Evolutionary conservation across 257 asterid species (phyloP).

Genomic region (Ilex asprella): DNA sequence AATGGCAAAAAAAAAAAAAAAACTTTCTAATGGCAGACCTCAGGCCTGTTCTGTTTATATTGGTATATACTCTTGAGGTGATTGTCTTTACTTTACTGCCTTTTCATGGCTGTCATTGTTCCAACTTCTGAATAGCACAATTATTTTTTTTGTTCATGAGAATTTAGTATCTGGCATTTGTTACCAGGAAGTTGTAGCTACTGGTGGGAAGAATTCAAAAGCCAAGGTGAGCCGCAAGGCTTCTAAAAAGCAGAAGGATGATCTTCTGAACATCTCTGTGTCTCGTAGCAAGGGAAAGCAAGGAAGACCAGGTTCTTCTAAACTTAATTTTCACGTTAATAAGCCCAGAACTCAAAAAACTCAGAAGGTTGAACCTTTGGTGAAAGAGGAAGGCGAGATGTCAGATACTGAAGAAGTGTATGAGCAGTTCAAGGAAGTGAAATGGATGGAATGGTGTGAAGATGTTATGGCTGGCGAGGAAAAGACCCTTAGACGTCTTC

Average conservation of each 20-base stretch:
- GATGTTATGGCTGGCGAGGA: constrained; percentile 85
- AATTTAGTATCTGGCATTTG: constrained; percentile 10
- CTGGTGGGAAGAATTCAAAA: constrained; percentile 61
- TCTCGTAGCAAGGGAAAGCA: constrained; percentile 52
- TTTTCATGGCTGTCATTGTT: constrained; percentile 4
- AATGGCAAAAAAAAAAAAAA: too few relatives aligned
- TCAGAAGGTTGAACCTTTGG: constrained; percentile 71
- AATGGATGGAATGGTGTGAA: constrained; percentile 99
- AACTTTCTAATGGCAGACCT: background rate
- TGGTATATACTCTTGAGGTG: too few relatives aligned
- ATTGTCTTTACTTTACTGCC: background rate
- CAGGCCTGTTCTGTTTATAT: background rate
- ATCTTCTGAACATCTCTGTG: constrained; percentile 15
- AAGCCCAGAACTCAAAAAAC: constrained; percentile 50
- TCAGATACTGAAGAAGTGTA: constrained; percentile 89
- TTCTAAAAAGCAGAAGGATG: constrained; percentile 67
- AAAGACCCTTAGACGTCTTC: constrained; percentile 82
- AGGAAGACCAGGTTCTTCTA: constrained; percentile 49
- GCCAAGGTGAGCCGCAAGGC: constrained; percentile 61
- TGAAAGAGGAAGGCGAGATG: constrained; percentile 99
- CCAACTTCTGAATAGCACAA: background rate
- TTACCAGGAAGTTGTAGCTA: constrained; percentile 76
- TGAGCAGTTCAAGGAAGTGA: constrained; percentile 95
- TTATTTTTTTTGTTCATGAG: constrained; percentile 5
- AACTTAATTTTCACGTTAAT: constrained; percentile 29